A percentile compares a stretch with the other conserved stretches of the same genome.
Evolutionary conservation across 352 stramenopile genomes (phyloP).

Genomic region (Vaucheria bursata): DNA sequence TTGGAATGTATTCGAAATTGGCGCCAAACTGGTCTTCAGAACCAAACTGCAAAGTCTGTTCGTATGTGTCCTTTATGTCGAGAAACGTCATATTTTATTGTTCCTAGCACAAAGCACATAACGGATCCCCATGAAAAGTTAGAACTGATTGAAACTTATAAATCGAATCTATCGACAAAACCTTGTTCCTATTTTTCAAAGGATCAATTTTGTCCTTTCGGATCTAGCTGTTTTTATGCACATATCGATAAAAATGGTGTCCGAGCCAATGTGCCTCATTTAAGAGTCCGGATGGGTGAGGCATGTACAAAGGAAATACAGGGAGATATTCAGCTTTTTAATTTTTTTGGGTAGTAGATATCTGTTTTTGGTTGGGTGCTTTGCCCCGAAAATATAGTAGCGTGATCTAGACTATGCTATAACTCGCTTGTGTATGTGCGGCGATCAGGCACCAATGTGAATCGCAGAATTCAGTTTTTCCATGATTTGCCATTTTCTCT

Average conservation of each 20-base stretch:
- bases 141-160: slow-evolving; percentile 5
- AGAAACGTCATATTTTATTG: slow-evolving; percentile 10
- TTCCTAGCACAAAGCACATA: slow-evolving; percentile 15
- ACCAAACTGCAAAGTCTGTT: neutral
- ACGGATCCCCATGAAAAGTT: slow-evolving; percentile 16
- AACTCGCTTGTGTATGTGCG: too few species aligned
- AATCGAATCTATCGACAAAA: slow-evolving; percentile 3
- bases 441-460: too few species aligned
- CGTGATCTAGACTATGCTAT: too few species aligned
- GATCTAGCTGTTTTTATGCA: slow-evolving; percentile 20
- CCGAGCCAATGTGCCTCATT: neutral
- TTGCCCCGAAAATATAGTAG: too few species aligned
- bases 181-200: slow-evolving; percentile 18
- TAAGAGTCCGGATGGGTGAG: neutral
- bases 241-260: slow-evolving; percentile 10
- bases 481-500: too few species aligned
- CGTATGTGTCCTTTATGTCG: slow-evolving; percentile 19
- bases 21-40: neutral
- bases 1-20: slow-evolving; percentile 23
- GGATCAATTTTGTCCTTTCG: neutral
- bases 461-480: too few species aligned
- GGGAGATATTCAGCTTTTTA: slow-evolving; percentile 12
- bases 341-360: neutral
- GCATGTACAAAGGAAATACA: neutral
- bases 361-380: too few species aligned